A percentile compares a stretch with the other conserved stretches of the same genome.
Evolutionary conservation across 306 rosid genomes (phyloP).

Genomic region (Acacia crassicarpa): DNA sequence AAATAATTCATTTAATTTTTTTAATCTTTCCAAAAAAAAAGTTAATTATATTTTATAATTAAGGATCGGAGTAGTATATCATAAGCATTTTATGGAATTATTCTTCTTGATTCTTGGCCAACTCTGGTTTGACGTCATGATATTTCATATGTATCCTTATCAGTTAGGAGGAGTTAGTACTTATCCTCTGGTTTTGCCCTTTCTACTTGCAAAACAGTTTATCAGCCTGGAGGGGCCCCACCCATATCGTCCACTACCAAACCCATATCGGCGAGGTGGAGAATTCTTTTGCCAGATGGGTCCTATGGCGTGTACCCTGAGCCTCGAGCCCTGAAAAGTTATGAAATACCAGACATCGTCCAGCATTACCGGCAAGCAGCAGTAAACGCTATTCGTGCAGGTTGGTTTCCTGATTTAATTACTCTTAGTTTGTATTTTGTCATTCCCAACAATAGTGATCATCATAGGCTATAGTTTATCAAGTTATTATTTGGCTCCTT

Average conservation of each 20-base stretch:
- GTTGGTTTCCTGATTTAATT: constrained; percentile 31
- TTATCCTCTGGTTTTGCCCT: constrained; percentile 7
- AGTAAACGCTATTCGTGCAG: constrained; percentile 53
- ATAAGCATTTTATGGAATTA: neutral
- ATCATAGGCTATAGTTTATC: neutral
- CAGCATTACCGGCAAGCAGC: constrained; percentile 60
- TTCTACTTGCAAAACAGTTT: constrained; percentile 45
- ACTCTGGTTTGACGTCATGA: neutral
- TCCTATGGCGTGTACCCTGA: constrained; percentile 66
- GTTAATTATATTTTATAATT: no score
- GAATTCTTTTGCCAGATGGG: constrained; percentile 73
- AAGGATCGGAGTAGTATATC: neutral
- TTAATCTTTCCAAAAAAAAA: no score
- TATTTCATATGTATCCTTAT: neutral
- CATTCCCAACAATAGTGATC: neutral
- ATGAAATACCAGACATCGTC: constrained; percentile 65
- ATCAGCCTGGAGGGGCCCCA: constrained; percentile 68
- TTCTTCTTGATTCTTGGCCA: neutral
- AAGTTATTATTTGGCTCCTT: neutral
- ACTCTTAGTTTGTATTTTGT: neutral
- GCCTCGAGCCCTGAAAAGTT: constrained; percentile 54
- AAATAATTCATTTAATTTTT: no score
- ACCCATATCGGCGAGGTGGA: constrained; percentile 72
- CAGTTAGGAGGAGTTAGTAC: constrained; percentile 3
- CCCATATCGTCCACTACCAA: constrained; percentile 78